Evolutionary conservation across 2,329 filamentous ascomycete genomes (phyloP), one percentile per base, ranked within the genome.

Genomic region (Aphanocladium album): DNA sequence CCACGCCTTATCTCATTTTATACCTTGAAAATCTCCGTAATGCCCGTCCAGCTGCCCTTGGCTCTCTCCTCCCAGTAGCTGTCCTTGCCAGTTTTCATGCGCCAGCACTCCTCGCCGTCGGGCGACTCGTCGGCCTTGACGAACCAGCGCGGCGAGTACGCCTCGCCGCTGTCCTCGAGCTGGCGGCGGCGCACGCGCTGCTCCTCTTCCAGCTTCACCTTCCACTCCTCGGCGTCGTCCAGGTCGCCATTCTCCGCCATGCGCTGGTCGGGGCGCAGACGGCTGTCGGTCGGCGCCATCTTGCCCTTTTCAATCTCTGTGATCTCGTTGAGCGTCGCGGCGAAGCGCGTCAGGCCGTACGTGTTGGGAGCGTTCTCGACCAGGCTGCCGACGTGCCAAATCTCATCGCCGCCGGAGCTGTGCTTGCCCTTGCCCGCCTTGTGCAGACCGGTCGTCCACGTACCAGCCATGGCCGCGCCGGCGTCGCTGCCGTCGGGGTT

Each of bases 61-160:
- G 80, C 82, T 63, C 93, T 83, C 75, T 91, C 88, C 71, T 96
- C 93, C 95, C 95, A 99, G 75, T 99, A 99, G 9, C 91, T 88
- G 19, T 96, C 91, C 74, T 89, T 92, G 21, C 92, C 91, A 2
- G 80, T 79, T 77, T 88, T 95, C 64, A 96, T 74, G 68, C 86
- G 83, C 90, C 90, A 90, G 12, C 89, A 80, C 70, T 89, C 86
- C 70, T 89, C 87, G 4, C 82, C 83, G 52, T 83, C 81, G 16
- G 77, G 76, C 2, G 76, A 77, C 27, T 82, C 77, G 25, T 81
- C 79, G 9, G 89, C 86, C 74, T 83, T 88, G 57, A 86, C 83
- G 71, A 99, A 99, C 92, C 93, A 99, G 66, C 84, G 82, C 6
- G 95, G 90, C 66, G 78, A 83, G 81, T 93, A 88, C 61, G 79